Conservation (phyloP, 495 filamentous ascomycete genomes). For the Aspergillus haitiensis region DNA sequence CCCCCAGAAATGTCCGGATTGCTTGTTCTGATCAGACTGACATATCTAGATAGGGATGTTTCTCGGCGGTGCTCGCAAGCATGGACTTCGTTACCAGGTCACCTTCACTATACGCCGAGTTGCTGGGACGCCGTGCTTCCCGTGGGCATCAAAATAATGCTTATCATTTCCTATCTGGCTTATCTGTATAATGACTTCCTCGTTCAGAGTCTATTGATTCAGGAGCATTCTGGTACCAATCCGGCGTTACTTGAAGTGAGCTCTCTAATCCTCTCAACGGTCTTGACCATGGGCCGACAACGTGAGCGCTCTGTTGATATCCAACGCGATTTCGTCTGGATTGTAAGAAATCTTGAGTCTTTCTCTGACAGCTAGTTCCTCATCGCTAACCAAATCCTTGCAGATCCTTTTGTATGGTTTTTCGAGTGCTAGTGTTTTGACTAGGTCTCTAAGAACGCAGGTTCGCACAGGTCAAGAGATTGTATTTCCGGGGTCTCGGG, state of each 20-base stretch:
- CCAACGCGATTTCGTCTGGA: slow-evolving; percentile 28
- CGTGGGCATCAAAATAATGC: slow-evolving; percentile 31
- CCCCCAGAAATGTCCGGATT: neutral
- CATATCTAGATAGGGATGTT: slow-evolving; percentile 32
- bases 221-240: slow-evolving; percentile 35
- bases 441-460: slow-evolving; percentile 46
- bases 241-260: slow-evolving; percentile 39
- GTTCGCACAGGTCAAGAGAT: slow-evolving; percentile 41
- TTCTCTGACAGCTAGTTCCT: neutral
- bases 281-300: slow-evolving; percentile 39
- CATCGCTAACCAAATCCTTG: neutral
- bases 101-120: slow-evolving; percentile 35
- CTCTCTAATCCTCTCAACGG: slow-evolving; percentile 39
- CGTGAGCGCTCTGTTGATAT: slow-evolving; percentile 42
- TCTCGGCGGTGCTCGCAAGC: slow-evolving; percentile 35
- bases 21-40: neutral
- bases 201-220: slow-evolving; percentile 45
- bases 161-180: slow-evolving; percentile 36
- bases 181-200: slow-evolving; percentile 49
- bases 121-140: slow-evolving; percentile 27
- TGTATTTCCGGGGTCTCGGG: slow-evolving; percentile 45
- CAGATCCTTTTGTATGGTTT: slow-evolving; percentile 47
- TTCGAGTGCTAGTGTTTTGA: slow-evolving; percentile 44
- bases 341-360: too few relatives aligned
- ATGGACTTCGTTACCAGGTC: slow-evolving; percentile 38